Percentiles rank a stretch among this genome's conserved stretches.
Evolutionary conservation across 768 basidiomycete genomes (phyloP).

Genomic region (Trametes cingulata): DNA sequence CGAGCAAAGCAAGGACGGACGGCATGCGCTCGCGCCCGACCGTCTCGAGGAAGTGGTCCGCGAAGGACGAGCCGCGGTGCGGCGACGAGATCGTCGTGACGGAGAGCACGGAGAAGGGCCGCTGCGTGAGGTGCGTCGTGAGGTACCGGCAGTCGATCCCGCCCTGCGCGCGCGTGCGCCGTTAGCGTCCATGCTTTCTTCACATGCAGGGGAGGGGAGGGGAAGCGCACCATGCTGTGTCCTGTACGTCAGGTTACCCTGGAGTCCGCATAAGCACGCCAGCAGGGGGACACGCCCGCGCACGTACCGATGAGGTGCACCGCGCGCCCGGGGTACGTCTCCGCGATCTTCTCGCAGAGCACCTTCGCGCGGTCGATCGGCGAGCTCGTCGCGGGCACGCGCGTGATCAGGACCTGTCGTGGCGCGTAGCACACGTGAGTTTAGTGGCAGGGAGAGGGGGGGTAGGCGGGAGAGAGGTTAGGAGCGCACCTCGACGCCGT

Average conservation of each 20-base stretch:
- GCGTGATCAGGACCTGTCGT: conserved; percentile 73
- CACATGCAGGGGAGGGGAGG: neutral
- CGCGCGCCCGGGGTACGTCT: conserved; percentile 75
- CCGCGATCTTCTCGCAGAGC: conserved; percentile 78
- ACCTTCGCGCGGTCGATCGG: conserved; percentile 88
- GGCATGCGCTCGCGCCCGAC: conserved; percentile 70
- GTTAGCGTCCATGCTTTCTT: conserved; percentile 11
- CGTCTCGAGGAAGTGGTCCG: conserved; percentile 82
- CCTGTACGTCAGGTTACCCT: conserved; percentile 40
- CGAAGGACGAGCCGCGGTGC: conserved; percentile 91
- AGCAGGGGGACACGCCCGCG: conserved; percentile 16
- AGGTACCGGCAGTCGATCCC: conserved; percentile 92
- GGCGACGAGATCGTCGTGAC: conserved; percentile 95
- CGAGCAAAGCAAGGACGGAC: conserved; percentile 70
- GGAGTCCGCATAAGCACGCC: conserved; percentile 30
- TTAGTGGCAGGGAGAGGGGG: neutral
- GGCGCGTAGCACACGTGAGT: neutral
- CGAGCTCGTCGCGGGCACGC: conserved; percentile 90
- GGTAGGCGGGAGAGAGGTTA: neutral
- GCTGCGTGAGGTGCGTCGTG: conserved; percentile 76
- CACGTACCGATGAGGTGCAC: conserved; percentile 83
- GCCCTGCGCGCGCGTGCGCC: conserved; percentile 55
- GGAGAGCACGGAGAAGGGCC: conserved; percentile 78
- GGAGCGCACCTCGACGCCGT: conserved; percentile 62
- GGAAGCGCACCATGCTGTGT: conserved; percentile 65